Percentiles rank a stretch among this genome's conserved stretches.
These are phyloP conservation scores for Trichoderma hamatum DNA, from an alignment of 2,329 filamentous ascomycete species.

Conservation along the genomic window DNA sequence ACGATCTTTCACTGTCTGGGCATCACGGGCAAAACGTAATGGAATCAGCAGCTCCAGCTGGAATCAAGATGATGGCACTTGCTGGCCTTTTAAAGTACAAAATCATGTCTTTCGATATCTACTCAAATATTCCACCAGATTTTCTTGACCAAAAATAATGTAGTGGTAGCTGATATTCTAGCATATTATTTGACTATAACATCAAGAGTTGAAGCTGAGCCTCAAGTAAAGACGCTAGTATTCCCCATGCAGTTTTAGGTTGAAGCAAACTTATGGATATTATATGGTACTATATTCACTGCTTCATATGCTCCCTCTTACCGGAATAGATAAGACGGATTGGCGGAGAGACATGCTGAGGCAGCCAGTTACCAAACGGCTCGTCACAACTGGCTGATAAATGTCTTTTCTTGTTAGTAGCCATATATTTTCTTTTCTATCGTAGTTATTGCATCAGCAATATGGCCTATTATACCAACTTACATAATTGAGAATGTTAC, in stretches of 20 bases:
- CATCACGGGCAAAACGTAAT: neutral
- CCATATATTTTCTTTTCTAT: too few relatives aligned
- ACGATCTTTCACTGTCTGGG: neutral
- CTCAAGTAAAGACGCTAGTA: accelerated
- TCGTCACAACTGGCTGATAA: neutral
- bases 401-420: neutral
- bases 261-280: neutral
- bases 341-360: too few relatives aligned
- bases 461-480: too few relatives aligned
- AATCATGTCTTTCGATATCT: neutral
- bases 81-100: neutral
- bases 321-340: too few relatives aligned
- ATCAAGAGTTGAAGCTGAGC: neutral
- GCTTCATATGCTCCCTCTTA: too few relatives aligned
- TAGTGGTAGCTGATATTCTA: neutral
- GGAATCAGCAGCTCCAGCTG: neutral
- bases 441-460: too few relatives aligned
- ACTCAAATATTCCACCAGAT: neutral
- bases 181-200: neutral
- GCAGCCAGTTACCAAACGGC: neutral
- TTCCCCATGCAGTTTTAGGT: neutral
- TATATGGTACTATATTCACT: too few relatives aligned
- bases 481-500: too few relatives aligned
- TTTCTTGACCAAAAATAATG: too few relatives aligned
- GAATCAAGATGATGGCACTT: neutral